Evolutionary conservation across 2,329 filamentous ascomycete species (phyloP), one percentile per base, ranked within the genome.

Genomic region (Diaporthe sp.): DNA sequence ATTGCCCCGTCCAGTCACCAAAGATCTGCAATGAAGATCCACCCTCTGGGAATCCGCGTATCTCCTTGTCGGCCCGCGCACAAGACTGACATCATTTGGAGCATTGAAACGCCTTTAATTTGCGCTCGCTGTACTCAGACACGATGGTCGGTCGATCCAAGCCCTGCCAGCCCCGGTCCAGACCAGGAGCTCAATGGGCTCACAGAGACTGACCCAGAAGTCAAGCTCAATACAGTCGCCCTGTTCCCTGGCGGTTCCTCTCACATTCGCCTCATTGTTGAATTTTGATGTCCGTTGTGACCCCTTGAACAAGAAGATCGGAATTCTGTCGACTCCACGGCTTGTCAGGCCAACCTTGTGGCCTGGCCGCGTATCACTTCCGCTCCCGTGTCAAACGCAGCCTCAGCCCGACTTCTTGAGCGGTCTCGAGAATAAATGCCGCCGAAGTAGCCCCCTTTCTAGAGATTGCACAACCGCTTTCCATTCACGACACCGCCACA

Each of bases 21-120:
- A 13, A 66, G 63, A 66, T 66, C 63, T 51, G 63, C 63, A 37
- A 39, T 51, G 25, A 17, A 35, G 63, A 25, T 27, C 63, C 63
- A 66, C 63, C 13, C 13, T 39, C 44, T 15, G 9, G n/a, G 17
- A 25, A 66, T 27, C 63, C 63, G 30, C 63, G 44, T 66, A 39
- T 66, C 61, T 66, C 61, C 61, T 50, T 35, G 61, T 66, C 61
- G 44, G 61, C 44, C 63, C 63, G 63, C 63, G 63, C 30, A 37
- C 22, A 9, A 27, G 15, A 66, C 32, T 66, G 63, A 66, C 44
- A 66, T 66, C 63, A 66, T 66, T 32, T 51, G 63, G 63, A 51
- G 30, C 22, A 39, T 66, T 13, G 63, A 66, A 37, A 66, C 44
- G 44, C 63, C 63, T 51, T 66, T 66, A 66, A 66, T 66, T 66